These are phyloP conservation scores for Arthrinium phaeospermum DNA, from an alignment of 2,329 filamentous ascomycete genomes.

Conservation along the genomic window DNA sequence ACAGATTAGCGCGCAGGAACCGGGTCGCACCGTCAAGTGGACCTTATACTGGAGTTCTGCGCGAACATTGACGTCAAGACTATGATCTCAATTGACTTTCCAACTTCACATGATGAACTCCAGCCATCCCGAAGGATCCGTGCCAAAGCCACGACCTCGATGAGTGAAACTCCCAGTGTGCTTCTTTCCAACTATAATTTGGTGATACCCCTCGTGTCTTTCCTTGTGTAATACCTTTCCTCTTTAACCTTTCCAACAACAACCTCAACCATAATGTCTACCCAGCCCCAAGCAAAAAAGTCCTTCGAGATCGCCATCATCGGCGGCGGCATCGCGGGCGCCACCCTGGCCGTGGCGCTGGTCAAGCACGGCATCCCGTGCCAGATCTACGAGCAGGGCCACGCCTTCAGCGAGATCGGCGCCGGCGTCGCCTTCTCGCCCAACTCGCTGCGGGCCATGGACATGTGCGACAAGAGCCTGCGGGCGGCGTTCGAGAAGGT, in stretches of 20 bases:
- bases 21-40: background rate
- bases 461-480: slow-evolving; percentile 19
- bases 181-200: background rate
- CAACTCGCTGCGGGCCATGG: slow-evolving; percentile 22
- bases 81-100: background rate
- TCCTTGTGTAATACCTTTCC: background rate
- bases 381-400: slow-evolving; percentile 23
- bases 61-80: slow-evolving; percentile 7
- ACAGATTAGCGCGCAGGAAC: background rate
- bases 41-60: background rate
- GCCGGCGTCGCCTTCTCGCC: slow-evolving; percentile 23
- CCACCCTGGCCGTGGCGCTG: slow-evolving; percentile 21
- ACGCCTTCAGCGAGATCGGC: slow-evolving; percentile 22
- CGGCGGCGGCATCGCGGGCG: slow-evolving; percentile 24
- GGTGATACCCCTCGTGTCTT: background rate
- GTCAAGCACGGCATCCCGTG: slow-evolving; percentile 11
- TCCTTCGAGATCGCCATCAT: slow-evolving; percentile 22
- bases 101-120: background rate
- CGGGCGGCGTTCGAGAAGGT: slow-evolving; percentile 21
- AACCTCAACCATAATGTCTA: background rate
- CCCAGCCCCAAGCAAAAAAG: background rate
- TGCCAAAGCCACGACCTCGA: background rate
- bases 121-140: background rate
- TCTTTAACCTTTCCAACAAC: background rate
- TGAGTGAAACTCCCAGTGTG: background rate